Base-by-base conservation (phyloP, 345 rosid genomes). In the Excoecaria agallocha region DNA sequence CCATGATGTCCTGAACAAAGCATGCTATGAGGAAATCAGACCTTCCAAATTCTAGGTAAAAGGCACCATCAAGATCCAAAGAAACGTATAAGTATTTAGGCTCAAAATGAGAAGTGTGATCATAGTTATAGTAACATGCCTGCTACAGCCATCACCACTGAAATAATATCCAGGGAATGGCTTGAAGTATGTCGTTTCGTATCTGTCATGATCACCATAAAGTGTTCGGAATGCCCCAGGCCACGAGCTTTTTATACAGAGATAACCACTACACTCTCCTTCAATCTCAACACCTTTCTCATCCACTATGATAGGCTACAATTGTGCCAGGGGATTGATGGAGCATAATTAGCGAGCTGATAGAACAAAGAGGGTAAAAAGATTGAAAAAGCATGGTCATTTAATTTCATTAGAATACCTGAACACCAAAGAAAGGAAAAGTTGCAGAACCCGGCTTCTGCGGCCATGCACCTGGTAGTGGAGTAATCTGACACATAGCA, bases 371-470 rank as follows among this genome's bases (percentile, higher is more conserved):
- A 9, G 45, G 49, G 38, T 19, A 17, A 22, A 48, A 43, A 57
- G n/a, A 46, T 50, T 15, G 24, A 69, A 35, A 68, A 43, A 10
- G 7, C 12, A 16, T 16, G 52, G 73, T 46, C 11, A 24, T 46
- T 56, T 66, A 19, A 61, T 54, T 12, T 30, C 12, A 17, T 30
- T 68, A 76, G 79, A 72, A 51, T 58, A 95, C 99, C 99, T 90
- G 96, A 79, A 95, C 96, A 72, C 99, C 99, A 71, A 95, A 95
- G 92, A 95, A 95, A 71, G 99, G 99, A 85, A 95, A 95, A 77
- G 99, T 95, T 57, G 97, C 99, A 71, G 99, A 95, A 79, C 99
- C 98, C 82, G 99, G 99, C 83, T 95, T 95, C 86, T 91, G 99
- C 0, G 98, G 93, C 99, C 99, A 95, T 70, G 98, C 99, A 77